Evolutionary conservation across 2,329 filamentous ascomycete species (phyloP).

Genomic region (Fusarium papillatum): DNA sequence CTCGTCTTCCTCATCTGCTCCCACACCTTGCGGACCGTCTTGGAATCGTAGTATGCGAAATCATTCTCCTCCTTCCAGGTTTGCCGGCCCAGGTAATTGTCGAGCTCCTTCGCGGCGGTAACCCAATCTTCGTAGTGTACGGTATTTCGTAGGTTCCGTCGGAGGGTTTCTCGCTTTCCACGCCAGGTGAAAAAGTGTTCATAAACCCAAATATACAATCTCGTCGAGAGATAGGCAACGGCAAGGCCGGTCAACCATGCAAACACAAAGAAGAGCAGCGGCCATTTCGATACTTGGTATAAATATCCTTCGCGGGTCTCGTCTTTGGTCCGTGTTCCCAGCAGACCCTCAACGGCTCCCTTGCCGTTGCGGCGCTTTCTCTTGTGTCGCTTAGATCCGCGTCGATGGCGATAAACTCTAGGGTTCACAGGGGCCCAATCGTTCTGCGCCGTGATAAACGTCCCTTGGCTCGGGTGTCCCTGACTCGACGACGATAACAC

Average conservation of each 20-base stretch:
- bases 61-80: conserved; percentile 84
- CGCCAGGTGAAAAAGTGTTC: conserved; percentile 94
- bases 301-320: conserved; percentile 96
- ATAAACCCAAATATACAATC: conserved; percentile 92
- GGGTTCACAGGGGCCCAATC: conserved; percentile 95
- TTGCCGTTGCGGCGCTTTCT: conserved; percentile 48
- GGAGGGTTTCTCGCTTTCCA: conserved; percentile 79
- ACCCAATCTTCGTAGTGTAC: conserved; percentile 89
- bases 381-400: conserved; percentile 52
- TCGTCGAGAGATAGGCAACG: conserved; percentile 80
- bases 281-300: conserved; percentile 93
- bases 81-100: conserved; percentile 84
- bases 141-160: conserved; percentile 78
- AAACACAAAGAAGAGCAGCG: conserved; percentile 83
- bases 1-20: conserved; percentile 80
- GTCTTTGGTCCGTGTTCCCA: conserved; percentile 78
- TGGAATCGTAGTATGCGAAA: conserved; percentile 89
- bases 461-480: conserved; percentile 50
- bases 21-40: conserved; percentile 83
- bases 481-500: conserved; percentile 43
- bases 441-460: conserved; percentile 90
- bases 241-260: conserved; percentile 85
- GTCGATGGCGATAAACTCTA: conserved; percentile 64
- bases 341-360: conserved; percentile 55
- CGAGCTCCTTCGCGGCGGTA: conserved; percentile 81